Base-by-base conservation (phyloP, 495 filamentous ascomycete species). In the Penicillium crystallinum region DNA sequence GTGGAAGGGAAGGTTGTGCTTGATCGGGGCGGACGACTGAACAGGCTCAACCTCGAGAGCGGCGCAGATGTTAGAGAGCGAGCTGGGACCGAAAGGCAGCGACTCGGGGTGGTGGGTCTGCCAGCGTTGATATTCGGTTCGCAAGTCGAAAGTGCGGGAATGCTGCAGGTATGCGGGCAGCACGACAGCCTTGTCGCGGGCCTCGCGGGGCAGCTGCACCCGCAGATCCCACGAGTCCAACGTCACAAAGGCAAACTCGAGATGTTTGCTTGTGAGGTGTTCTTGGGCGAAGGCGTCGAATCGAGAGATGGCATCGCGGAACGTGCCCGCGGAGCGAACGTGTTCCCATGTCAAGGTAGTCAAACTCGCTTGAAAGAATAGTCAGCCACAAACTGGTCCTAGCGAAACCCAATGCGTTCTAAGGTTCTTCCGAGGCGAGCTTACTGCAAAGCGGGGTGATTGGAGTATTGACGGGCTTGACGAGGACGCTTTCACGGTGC, bases 281-380 rank as follows among this genome's bases (percentile, higher is more conserved):
- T 97, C 91, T 56, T 86, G 83, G 55, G 89, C 91, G 64, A 96
- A 98, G 53, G 82, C 77, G 69, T 97, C 91, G 70, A 98, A 95
- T 45, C 89, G 89, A 69, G 87, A 91, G 77, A 98, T 85, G 40
- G 93, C 93, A 75, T 97, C 93, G 53, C 92, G 84, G 80, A 98
- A 98, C 46, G 90, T 89, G 45, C 93, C 93, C 59, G 95, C 92
- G 54, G 89, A 90, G 63, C 95, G 88, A 62, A 97, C 95, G 72
- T 98, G 91, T 71, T 98, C 93, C 95, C 95, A 97, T 34, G 93
- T 97, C 58, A 98, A 77, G 51, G 93, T 98, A 22, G 93, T 98
- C 69, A 98, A 79, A 73, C 91, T 97, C 69, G 93, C 91, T 96
- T 63, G 60, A 52, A 35, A 58, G 57, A 52, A 62, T 57, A 54